phyloP scores from a whole-genome alignment of 2,329 filamentous ascomycete genomes.

The Tolypocladium capitatum region DNA sequence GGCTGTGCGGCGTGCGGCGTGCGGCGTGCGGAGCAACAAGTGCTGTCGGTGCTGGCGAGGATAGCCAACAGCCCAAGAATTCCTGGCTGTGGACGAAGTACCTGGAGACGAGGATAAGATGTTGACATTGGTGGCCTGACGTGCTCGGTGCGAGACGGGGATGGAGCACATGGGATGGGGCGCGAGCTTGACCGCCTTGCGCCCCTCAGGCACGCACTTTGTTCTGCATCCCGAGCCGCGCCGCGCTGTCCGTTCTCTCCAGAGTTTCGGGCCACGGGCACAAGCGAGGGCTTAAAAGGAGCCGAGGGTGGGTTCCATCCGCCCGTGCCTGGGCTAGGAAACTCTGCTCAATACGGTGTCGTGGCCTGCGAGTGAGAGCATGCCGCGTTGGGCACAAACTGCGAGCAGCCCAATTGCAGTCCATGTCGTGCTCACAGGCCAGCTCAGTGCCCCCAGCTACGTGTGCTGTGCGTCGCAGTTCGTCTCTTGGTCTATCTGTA shows the following conservation, averaged over 20 bases:
- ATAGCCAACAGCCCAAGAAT: not conserved
- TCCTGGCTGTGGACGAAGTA: not conserved
- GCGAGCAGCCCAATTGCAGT: not conserved
- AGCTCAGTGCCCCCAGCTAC: too few species aligned
- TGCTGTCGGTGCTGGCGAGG: too few species aligned
- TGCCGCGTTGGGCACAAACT: not conserved
- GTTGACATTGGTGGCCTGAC: not conserved
- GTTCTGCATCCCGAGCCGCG: not conserved
- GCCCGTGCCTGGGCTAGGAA: not conserved
- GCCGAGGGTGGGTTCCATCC: too few species aligned
- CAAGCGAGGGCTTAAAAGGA: not conserved
- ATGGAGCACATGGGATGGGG: not conserved
- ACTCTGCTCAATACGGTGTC: not conserved
- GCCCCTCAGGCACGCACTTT: not conserved
- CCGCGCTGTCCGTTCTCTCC: not conserved
- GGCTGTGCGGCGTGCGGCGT: not conserved
- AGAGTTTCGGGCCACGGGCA: not conserved
- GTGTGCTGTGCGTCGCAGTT: too few species aligned
- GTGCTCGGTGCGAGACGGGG: not conserved
- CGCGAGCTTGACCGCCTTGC: not conserved
- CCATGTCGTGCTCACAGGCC: too few species aligned
- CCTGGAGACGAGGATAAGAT: not conserved
- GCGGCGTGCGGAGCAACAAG: too few species aligned
- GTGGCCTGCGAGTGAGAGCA: not conserved
- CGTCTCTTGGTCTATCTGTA: too few species aligned